Evolutionary conservation across 2,329 filamentous ascomycete genomes (phyloP).

Genomic region (Lanzia echinophila): DNA sequence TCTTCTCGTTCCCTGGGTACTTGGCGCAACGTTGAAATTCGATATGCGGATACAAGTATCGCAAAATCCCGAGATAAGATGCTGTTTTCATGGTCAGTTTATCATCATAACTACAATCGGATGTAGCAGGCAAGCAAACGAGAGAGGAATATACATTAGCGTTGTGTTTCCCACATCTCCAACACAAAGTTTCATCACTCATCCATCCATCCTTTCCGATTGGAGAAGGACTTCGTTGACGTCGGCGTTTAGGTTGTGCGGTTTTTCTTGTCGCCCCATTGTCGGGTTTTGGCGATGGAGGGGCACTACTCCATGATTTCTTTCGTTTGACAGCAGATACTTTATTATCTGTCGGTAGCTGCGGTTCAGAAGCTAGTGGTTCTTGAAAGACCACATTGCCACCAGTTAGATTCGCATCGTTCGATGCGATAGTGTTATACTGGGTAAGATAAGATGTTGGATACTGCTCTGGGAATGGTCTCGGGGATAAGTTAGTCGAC

Average conservation of each 20-base stretch:
- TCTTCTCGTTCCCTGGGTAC: slow-evolving; percentile 10
- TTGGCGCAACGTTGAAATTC: slow-evolving; percentile 13
- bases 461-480: background rate
- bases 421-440: background rate
- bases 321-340: slow-evolving; percentile 1
- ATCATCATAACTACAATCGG: background rate
- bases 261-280: background rate
- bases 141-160: background rate
- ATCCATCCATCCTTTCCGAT: background rate
- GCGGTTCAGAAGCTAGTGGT: background rate
- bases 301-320: slow-evolving; percentile 1
- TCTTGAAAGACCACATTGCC: background rate
- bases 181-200: slow-evolving; percentile 4
- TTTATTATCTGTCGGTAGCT: background rate
- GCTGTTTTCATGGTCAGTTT: background rate
- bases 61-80: slow-evolving; percentile 13
- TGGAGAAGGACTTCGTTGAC: background rate
- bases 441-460: background rate
- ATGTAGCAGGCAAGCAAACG: background rate
- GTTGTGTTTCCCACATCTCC: slow-evolving; percentile 7
- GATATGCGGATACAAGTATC: slow-evolving; percentile 12
- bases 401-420: slow-evolving; percentile 2
- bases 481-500: background rate
- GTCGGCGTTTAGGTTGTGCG: slow-evolving; percentile 4
- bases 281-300: background rate